Conservation (phyloP, 2,329 filamentous ascomycete species). For the Venturia aucupariae region DNA sequence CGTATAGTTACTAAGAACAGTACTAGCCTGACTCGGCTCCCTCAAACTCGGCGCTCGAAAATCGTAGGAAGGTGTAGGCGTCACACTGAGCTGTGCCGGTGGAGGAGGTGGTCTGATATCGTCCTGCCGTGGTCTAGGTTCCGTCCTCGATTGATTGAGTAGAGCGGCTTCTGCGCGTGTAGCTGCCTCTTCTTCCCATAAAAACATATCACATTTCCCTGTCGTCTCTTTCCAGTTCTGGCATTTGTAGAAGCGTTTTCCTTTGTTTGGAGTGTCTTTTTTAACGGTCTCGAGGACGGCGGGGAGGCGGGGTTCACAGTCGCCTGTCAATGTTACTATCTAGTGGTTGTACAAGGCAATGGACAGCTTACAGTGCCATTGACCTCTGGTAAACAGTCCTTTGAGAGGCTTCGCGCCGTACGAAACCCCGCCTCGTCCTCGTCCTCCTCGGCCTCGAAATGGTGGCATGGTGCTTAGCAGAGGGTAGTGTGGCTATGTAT, state of each 20-base stretch:
- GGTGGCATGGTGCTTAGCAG: background rate
- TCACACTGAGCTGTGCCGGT: background rate
- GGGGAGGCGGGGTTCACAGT: slow-evolving; percentile 46
- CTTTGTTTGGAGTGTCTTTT: slow-evolving; percentile 40
- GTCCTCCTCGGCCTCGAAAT: slow-evolving; percentile 1
- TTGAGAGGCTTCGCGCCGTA: background rate
- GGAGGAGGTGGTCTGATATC: background rate
- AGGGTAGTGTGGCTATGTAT: background rate
- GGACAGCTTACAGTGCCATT: background rate
- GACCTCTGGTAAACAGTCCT: background rate
- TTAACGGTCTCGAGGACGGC: slow-evolving; percentile 48
- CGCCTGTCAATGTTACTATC: slow-evolving; percentile 27
- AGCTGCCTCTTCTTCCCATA: too few relatives aligned
- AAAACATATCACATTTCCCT: too few relatives aligned
- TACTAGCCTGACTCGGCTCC: background rate
- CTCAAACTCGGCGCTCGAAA: background rate
- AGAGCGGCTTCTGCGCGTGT: too few relatives aligned
- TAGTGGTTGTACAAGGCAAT: background rate
- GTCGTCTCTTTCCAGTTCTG: too few relatives aligned
- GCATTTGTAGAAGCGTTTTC: too few relatives aligned
- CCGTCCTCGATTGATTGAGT: slow-evolving; percentile 30
- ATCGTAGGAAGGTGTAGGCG: background rate
- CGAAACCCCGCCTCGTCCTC: background rate
- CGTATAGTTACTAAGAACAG: background rate
- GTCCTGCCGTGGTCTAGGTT: slow-evolving; percentile 20